Evolutionary conservation across 352 stramenopile species (phyloP).

Genomic region (Phytophthora quininea): DNA sequence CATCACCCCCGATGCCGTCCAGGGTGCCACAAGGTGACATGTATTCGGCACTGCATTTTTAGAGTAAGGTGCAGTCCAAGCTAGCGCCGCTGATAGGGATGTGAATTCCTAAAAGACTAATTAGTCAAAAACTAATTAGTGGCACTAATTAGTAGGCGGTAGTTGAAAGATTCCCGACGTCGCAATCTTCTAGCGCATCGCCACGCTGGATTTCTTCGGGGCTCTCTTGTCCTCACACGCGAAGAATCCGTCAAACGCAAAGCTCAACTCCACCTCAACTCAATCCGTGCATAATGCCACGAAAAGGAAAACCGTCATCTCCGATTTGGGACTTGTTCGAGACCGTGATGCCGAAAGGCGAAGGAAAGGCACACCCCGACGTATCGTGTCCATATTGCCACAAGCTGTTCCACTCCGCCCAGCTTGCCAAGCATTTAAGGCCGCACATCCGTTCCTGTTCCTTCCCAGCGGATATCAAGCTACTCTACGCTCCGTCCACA

Average conservation of each 20-base stretch:
- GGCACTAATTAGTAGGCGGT: background rate
- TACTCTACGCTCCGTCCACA: background rate
- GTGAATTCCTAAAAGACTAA: background rate
- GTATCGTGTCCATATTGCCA: background rate
- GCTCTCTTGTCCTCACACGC: background rate
- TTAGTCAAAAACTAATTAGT: background rate
- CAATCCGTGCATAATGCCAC: background rate
- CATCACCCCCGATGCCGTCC: conserved; percentile 14
- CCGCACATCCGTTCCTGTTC: background rate
- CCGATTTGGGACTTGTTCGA: background rate
- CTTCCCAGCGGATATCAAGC: background rate
- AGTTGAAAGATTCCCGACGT: background rate
- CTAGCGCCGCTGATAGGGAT: background rate
- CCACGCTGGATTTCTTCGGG: background rate
- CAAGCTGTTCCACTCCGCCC: background rate
- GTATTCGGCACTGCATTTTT: conserved; percentile 9
- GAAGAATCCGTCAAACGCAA: background rate
- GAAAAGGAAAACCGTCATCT: background rate
- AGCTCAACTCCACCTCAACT: background rate
- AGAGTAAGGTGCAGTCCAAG: background rate
- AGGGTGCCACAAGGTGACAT: conserved; percentile 5
- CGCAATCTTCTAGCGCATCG: background rate
- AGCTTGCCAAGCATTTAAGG: background rate
- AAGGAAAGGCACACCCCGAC: background rate
- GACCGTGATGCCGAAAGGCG: background rate